Evolutionary conservation across 257 asterid species (phyloP), one percentile per base, ranked within the genome.

Genomic region (Verbascum thapsus): DNA sequence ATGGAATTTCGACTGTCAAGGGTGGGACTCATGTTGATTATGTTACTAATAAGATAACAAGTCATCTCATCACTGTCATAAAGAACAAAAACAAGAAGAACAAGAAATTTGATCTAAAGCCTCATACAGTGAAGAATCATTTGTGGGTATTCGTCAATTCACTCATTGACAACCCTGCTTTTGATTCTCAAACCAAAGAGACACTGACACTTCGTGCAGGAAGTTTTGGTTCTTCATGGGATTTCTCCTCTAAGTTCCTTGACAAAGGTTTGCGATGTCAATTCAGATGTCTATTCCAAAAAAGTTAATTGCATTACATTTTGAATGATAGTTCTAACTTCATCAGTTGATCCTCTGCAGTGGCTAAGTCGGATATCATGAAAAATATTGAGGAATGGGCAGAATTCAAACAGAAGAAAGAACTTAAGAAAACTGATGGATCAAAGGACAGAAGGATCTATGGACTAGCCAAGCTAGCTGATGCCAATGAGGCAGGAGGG

Each of bases 1-100:
- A 94, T 60, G 79, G 84, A 63, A 94, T 94, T 63, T 84, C 98
- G 32, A 94, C 99, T 41, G 78, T 90, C 80, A 94, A 94, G 73
- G 99, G 99, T n/a, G 99, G 99, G 61, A 94, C 97, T 57, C 99
- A 90, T 72, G 97, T 94, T 16, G 99, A 94, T 70, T 88, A 85
- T 76, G 90, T 90, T 17, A 87, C 99, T 18, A 82, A 79, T 62
- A 94, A 94, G 85, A 85, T 94, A 66, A 79, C 96, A 34, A 81
- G 71, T 76, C 90, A 94, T 70, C 79, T 94, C 30, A 83, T 82
- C 53, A 75, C 8, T 57, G 82, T 78, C 39, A 35, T 81, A 10
- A 81, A 71, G 68, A 81, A 75, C 72, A 90, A 78, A 67, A 89
- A 85, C 78, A 94, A 79, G 86, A 92, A 88, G 78, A 78, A 73